These are phyloP conservation scores for Wickerhamomyces sp. DNA, from an alignment of 1,139 yeast species.

Conservation along the genomic window DNA sequence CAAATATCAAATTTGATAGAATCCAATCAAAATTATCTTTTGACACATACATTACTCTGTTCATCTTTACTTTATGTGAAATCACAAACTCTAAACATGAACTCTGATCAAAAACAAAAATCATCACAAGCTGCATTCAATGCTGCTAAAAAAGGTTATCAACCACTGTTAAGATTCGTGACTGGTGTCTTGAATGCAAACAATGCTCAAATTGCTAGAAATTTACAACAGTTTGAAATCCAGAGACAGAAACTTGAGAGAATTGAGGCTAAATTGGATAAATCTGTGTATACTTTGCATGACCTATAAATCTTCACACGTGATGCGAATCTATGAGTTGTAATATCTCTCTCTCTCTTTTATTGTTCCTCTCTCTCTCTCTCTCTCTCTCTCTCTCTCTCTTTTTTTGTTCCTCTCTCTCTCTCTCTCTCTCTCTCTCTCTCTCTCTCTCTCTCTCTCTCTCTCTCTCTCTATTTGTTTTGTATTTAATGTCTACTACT, in stretches of 20 bases:
- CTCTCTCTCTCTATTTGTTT: too few species aligned
- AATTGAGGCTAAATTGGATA: constrained; percentile 4
- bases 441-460: too few species aligned
- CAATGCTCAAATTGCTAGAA: constrained; percentile 20
- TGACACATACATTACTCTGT: constrained; percentile 15
- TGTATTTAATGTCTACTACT: too few species aligned
- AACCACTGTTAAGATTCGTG: constrained; percentile 19
- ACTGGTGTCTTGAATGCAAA: constrained; percentile 17
- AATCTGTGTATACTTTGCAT: too few species aligned
- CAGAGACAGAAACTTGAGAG: constrained; percentile 18
- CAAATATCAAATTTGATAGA: constrained; percentile 11
- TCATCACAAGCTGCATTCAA: constrained; percentile 22
- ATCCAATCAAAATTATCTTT: constrained; percentile 12
- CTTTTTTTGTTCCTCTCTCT: too few species aligned
- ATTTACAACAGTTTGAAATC: constrained; percentile 19
- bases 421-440: too few species aligned
- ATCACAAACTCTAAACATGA: constrained; percentile 18
- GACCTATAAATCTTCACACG: too few species aligned
- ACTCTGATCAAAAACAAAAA: constrained; percentile 24
- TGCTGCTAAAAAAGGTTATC: constrained; percentile 20
- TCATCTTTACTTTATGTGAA: constrained; percentile 19
- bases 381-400: too few species aligned
- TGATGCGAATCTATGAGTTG: too few species aligned
- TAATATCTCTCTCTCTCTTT: too few species aligned
- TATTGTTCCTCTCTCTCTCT: too few species aligned